Evolutionary conservation across 1,284 basidiomycete genomes (phyloP), one percentile per base, ranked within the genome.

Genomic region (Cryptococcus jaspeensis): DNA sequence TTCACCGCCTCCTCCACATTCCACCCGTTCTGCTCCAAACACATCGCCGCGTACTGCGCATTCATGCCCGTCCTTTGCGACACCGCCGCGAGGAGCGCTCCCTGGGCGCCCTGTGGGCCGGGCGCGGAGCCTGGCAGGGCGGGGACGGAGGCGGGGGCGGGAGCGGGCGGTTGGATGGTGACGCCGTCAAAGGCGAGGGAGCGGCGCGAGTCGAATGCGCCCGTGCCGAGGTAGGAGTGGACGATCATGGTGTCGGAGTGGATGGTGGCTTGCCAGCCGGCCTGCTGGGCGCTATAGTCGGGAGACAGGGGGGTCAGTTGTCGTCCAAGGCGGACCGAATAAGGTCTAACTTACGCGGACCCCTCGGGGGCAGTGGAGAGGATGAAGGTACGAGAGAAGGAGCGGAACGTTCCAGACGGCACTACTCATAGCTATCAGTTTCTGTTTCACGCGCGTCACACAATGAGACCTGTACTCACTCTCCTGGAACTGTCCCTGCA

Each of bases 401-500:
- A 96, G 44, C 95, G 85, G 25, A 92, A 80, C 9, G 60, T 61
- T 2, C 58, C 59, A 0, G 62, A 67, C 2, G 63, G 63, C 55
- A 68, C 63, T 71, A 32, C 3, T 15, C 22, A 16, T 20, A 15
- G 18, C n/a, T 66, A 15, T 43, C 15, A 41, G 44, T 15, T 23
- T 11, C 20, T 18, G 22, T 22, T n/a, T 28, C 8, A 22, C n/a
- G 9, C 28, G 12, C 44, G n/a, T 15, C n/a, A 13, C 45, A 47
- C 12, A 9, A 45, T 40, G 12, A 46, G 20, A 45, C 2, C 23
- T 28, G 15, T 11, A 81, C 86, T 67, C 69, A 92, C 92, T 81
- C 83, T 99, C 95, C 50, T 83, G 82, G 71, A 94, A 96, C 73
- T 98, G 87, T 7, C 95, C 95, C 72, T 98, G 92, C 35, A 98